Evolutionary conservation across 768 basidiomycete species (phyloP), one percentile per base, ranked within the genome.

Genomic region (Mrakia gelida): DNA sequence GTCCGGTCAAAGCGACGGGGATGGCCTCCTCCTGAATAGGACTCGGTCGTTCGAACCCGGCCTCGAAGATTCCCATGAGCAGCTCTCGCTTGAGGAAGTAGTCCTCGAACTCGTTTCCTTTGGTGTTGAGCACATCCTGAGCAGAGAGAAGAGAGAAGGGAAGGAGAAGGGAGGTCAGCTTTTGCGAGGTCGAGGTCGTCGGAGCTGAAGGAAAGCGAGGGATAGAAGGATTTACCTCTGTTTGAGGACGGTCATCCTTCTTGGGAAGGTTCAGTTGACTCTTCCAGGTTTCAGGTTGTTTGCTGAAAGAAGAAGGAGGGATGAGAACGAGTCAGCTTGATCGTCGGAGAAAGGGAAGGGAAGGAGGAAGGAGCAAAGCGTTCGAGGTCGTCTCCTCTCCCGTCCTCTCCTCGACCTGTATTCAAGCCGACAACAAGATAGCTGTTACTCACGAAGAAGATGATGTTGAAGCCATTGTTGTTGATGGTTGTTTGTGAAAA

Each of bases 1-100:
- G 91, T 82, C 92, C 92, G 76, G 92, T 90, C 82, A 98, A 90
- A 56, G 95, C 95, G 81, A 94, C 90, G 75, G 96, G 96, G 82
- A 98, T 98, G 74, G 96, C 93, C 87, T 97, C 93, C 89, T 99
- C 96, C 88, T 99, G 96, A 85, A 99, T 98, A 80, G 96, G 96
- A 34, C 94, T 96, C 62, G 96, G 96, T 81, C 88, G 91, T 86
- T 98, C 96, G 73, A 86, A 86, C 77, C 96, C 96, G 81, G 95
- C 97, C 86, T 98, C 95, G 82, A 95, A 99, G 85, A 98, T 97
- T 82, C 96, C 96, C 96, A 99, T 98, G 84, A 99, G 90, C 79
- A 99, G 90, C 86, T 98, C 96, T 81, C 96, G 90, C 76, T 83
- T 83, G 52, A 83, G 80, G 73, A 81, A 81, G 74, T 82, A 83